Conservation (phyloP, 441 rosid genomes). For the Jatropha podagrica region DNA sequence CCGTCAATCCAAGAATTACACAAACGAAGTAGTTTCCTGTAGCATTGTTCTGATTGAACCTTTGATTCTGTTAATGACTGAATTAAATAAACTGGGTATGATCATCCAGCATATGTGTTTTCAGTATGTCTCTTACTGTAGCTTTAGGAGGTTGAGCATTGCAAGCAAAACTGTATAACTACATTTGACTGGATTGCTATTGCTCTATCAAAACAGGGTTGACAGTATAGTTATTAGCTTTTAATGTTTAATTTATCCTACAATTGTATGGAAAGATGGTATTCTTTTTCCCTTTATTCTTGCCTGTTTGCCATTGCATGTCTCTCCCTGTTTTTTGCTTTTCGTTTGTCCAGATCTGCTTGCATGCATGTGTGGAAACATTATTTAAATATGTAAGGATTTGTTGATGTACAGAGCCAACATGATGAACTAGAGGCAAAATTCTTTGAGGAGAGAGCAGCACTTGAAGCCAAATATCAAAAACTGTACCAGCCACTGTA, state of each 20-base stretch:
- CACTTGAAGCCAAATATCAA: constrained; percentile 86
- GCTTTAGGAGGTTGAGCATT: neutral
- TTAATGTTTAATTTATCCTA: neutral
- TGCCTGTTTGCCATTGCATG: neutral
- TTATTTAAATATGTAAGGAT: neutral
- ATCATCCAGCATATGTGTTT: neutral
- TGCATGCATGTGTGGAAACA: neutral
- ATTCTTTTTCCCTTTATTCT: neutral
- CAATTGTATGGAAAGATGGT: neutral
- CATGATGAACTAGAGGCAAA: constrained; percentile 83
- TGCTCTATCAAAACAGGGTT: too few relatives aligned
- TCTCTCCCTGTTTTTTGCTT: neutral
- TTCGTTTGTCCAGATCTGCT: neutral
- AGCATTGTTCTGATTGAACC: too few relatives aligned
- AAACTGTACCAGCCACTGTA: constrained; percentile 77
- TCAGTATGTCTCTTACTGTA: neutral
- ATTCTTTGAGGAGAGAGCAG: constrained; percentile 90
- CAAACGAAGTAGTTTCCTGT: neutral
- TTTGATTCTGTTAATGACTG: too few relatives aligned
- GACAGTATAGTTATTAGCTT: neutral
- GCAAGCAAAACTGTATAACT: neutral
- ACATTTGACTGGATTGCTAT: too few relatives aligned
- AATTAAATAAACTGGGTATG: too few relatives aligned
- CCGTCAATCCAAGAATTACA: neutral
- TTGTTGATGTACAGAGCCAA: constrained; percentile 49